Conservation (phyloP, 2,329 filamentous ascomycete genomes). For the Ophiostoma sp. region DNA sequence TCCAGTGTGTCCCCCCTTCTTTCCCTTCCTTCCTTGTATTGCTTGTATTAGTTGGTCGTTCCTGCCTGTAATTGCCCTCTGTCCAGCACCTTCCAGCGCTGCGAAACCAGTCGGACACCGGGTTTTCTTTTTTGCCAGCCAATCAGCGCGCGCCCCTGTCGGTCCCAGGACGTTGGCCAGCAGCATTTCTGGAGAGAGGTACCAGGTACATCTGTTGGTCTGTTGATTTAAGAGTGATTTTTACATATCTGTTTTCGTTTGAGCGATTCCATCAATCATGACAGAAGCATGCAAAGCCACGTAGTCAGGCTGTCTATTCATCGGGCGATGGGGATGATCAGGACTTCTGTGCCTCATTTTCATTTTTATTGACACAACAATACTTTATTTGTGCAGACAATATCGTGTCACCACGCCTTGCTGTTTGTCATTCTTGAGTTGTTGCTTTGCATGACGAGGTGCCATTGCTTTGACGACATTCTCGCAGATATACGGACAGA, state of each 20-base stretch:
- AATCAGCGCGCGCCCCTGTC: constrained; percentile 23
- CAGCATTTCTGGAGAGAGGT: constrained; percentile 11
- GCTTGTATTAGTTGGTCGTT: not conserved
- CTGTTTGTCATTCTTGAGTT: no score
- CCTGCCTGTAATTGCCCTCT: constrained; percentile 13
- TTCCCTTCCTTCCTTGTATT: not conserved
- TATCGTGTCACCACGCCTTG: not conserved
- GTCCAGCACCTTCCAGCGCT: not conserved
- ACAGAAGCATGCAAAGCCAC: not conserved
- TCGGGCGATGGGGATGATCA: no score
- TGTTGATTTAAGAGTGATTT: not conserved
- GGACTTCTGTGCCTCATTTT: no score
- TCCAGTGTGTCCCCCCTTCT: not conserved
- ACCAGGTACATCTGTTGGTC: constrained; percentile 25
- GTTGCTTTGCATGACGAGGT: not conserved
- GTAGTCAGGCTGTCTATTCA: no score
- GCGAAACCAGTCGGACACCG: constrained; percentile 23
- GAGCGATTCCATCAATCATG: not conserved
- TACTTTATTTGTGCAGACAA: not conserved
- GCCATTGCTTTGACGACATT: not conserved
- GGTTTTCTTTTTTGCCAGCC: constrained; percentile 30
- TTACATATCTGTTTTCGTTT: not conserved
- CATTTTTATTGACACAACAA: no score
- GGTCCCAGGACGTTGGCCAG: constrained; percentile 22
- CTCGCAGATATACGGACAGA: not conserved